Conservation (phyloP, 768 basidiomycete species). For the Termitomyces heimii region DNA sequence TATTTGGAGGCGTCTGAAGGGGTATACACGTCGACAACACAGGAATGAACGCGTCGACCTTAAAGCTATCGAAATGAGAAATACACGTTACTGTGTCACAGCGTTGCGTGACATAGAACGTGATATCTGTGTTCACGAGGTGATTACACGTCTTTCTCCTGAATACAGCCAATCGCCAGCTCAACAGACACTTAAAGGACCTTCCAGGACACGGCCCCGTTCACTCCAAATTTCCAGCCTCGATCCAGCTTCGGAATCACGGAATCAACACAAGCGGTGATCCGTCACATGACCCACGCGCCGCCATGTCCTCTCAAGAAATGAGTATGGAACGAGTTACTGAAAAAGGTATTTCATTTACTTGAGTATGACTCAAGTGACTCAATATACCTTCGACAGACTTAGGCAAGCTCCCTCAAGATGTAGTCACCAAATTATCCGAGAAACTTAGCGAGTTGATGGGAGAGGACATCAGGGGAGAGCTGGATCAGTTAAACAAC, state of each 20-base stretch:
- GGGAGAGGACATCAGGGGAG: constrained; percentile 32
- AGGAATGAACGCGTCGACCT: constrained; percentile 3
- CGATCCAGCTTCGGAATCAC: background rate
- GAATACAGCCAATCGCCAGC: background rate
- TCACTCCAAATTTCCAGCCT: background rate
- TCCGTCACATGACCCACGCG: background rate
- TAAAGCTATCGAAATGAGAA: background rate
- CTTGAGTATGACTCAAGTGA: no score
- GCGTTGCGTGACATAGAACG: background rate
- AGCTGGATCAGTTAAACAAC: constrained; percentile 31
- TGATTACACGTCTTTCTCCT: background rate
- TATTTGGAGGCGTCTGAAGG: background rate
- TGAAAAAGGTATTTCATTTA: background rate
- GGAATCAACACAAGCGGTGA: background rate
- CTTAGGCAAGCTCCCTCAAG: constrained; percentile 32
- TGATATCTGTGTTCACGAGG: background rate
- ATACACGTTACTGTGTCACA: background rate
- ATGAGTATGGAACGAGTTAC: background rate
- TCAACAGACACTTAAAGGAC: background rate
- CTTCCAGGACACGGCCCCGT: no score
- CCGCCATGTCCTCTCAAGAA: background rate
- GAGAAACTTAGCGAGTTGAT: constrained; percentile 56
- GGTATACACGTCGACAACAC: background rate
- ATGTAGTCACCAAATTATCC: constrained; percentile 49
- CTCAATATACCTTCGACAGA: constrained; percentile 6